phyloP scores from a whole-genome alignment of 2,329 filamentous ascomycete species.

The Colletotrichum sp. region DNA sequence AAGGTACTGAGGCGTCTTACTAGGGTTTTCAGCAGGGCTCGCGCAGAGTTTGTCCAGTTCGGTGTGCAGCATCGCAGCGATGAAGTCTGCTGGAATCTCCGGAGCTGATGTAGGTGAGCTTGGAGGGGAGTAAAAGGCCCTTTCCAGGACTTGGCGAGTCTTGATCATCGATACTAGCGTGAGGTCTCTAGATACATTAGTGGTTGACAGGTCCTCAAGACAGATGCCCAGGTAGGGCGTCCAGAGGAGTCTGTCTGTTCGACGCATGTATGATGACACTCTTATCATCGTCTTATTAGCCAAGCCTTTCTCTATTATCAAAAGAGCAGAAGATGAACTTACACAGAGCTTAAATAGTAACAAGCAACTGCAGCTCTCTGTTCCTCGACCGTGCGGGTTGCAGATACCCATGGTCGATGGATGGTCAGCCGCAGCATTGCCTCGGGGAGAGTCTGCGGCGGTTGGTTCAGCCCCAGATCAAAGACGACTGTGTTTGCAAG shows the following conservation, averaged over 20 bases:
- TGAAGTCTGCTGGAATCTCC: accelerated
- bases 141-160: background rate
- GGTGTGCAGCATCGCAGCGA: background rate
- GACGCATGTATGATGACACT: background rate
- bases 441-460: background rate
- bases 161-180: background rate
- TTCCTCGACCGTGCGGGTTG: background rate
- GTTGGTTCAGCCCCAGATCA: background rate
- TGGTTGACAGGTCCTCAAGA: background rate
- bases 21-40: too few relatives aligned
- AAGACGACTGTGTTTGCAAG: background rate
- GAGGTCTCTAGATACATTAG: background rate
- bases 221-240: background rate
- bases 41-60: too few relatives aligned
- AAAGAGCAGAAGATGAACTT: background rate
- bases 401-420: background rate
- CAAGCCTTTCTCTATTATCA: too few relatives aligned
- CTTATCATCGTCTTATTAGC: too few relatives aligned
- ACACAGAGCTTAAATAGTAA: background rate
- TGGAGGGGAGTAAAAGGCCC: background rate
- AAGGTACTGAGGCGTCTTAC: too few relatives aligned
- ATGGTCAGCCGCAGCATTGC: background rate
- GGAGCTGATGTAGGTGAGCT: accelerated
- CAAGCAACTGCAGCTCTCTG: background rate
- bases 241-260: background rate